Conservation (phyloP, 2,329 filamentous ascomycete genomes). For the Penicillium sp. region DNA sequence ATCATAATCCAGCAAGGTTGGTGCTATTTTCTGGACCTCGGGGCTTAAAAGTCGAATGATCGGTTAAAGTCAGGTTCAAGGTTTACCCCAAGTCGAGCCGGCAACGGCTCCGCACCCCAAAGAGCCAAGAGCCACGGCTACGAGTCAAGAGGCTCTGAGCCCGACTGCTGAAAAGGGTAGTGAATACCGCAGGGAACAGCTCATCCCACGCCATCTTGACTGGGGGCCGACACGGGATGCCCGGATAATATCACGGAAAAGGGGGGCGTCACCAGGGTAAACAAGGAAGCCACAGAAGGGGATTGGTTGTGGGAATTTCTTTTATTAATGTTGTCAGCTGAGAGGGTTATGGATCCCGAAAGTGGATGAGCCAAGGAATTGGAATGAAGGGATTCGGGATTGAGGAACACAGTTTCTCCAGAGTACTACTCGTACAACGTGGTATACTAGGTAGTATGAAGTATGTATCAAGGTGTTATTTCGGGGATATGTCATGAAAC, state of each 20-base stretch:
- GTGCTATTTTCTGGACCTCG: neutral
- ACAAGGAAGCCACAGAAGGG: neutral
- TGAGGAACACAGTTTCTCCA: neutral
- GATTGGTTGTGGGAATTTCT: neutral
- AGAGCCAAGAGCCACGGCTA: neutral
- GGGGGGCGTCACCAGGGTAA: neutral
- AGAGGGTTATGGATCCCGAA: slow-evolving; percentile 1
- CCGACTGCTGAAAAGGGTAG: neutral
- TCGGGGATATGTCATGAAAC: neutral
- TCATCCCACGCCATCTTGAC: neutral
- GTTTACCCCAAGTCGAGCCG: neutral
- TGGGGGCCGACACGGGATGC: slow-evolving; percentile 6
- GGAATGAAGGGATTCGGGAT: neutral
- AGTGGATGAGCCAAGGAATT: slow-evolving; percentile 3
- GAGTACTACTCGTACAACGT: neutral
- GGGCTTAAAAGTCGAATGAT: neutral
- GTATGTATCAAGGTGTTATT: neutral
- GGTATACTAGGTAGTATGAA: neutral
- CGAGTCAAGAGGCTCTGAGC: neutral
- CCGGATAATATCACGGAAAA: slow-evolving; percentile 2
- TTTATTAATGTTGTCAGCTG: slow-evolving; percentile 10
- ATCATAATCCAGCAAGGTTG: neutral
- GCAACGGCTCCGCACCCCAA: slow-evolving; percentile 5
- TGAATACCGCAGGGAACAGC: neutral
- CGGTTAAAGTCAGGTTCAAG: neutral